phyloP scores from a whole-genome alignment of 2,329 filamentous ascomycete genomes.

The Fusarium siculi region DNA sequence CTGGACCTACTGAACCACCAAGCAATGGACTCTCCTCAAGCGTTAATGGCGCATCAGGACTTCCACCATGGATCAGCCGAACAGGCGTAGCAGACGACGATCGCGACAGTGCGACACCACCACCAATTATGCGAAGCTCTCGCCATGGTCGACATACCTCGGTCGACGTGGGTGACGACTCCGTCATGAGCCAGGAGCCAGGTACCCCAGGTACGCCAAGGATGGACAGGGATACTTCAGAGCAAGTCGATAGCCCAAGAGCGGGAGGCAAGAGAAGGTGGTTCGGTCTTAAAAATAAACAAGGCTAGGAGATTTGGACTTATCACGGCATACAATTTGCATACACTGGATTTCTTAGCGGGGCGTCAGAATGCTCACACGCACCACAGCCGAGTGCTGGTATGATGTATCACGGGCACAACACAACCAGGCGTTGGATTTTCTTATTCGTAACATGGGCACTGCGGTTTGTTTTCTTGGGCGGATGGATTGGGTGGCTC shows the following conservation, averaged over 20 bases:
- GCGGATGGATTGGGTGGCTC: slow-evolving; percentile 10
- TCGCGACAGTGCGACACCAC: slow-evolving; percentile 62
- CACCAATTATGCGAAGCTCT: slow-evolving; percentile 63
- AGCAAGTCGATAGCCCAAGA: slow-evolving; percentile 32
- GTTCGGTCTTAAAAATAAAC: slow-evolving; percentile 48
- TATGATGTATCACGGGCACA: slow-evolving; percentile 5
- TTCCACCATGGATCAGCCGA: slow-evolving; percentile 54
- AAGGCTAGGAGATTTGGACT: slow-evolving; percentile 40
- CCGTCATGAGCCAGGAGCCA: slow-evolving; percentile 26
- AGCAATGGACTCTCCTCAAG: slow-evolving; percentile 26
- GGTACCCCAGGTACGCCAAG: slow-evolving; percentile 32
- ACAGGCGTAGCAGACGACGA: slow-evolving; percentile 54
- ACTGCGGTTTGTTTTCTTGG: slow-evolving; percentile 17
- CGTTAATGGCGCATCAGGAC: slow-evolving; percentile 48
- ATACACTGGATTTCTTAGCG: slow-evolving; percentile 11
- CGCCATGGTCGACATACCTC: slow-evolving; percentile 47
- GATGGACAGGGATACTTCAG: slow-evolving; percentile 26
- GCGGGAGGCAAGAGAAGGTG: slow-evolving; percentile 50
- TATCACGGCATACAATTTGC: slow-evolving; percentile 20
- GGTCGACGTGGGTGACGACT: slow-evolving; percentile 27
- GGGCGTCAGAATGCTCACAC: slow-evolving; percentile 13
- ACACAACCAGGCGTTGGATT: slow-evolving; percentile 32
- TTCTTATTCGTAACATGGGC: slow-evolving; percentile 27
- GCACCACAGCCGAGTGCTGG: slow-evolving; percentile 8
- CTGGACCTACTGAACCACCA: slow-evolving; percentile 17